phyloP scores from a whole-genome alignment of 371 early-diverging fungal genomes.

The Zychaea mexicana region DNA sequence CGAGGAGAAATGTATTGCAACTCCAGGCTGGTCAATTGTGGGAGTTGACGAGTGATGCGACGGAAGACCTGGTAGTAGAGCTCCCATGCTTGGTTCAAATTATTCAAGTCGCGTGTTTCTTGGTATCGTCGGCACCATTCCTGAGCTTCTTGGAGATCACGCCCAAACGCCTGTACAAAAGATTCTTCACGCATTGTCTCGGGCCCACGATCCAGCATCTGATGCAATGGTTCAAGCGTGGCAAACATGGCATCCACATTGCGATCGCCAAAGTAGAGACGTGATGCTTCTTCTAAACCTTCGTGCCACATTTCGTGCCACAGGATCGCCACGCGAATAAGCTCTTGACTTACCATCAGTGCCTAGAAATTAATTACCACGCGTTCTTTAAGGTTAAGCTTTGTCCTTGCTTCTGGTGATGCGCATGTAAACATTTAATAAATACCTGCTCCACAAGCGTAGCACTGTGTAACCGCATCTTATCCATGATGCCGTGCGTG shows the following conservation, averaged over 20 bases:
- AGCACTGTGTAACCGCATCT: constrained; percentile 85
- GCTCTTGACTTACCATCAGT: constrained; percentile 92
- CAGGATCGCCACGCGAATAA: constrained; percentile 94
- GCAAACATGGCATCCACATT: constrained; percentile 94
- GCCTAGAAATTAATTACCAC: too few species aligned
- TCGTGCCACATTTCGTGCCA: constrained; percentile 99
- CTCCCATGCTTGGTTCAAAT: constrained; percentile 96
- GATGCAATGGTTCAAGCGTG: constrained; percentile 87
- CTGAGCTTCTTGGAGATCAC: constrained; percentile 91
- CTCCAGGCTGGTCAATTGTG: constrained; percentile 83
- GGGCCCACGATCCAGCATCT: constrained; percentile 88
- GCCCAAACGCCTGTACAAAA: constrained; percentile 93
- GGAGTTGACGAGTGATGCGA: constrained; percentile 82
- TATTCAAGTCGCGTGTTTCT: constrained; percentile 76
- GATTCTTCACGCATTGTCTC: constrained; percentile 94
- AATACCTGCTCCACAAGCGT: constrained; percentile 85
- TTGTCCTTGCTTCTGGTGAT: too few species aligned
- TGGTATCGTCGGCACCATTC: constrained; percentile 88
- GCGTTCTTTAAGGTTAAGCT: not conserved
- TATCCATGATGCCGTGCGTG: constrained; percentile 91
- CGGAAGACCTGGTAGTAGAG: constrained; percentile 91
- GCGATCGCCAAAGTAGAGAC: constrained; percentile 85
- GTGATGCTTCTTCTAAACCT: constrained; percentile 91
- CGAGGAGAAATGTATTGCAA: constrained; percentile 93
- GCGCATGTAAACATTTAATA: too few species aligned